phyloP scores from a whole-genome alignment of 2,329 filamentous ascomycete genomes.

The Alternaria postmessia region DNA sequence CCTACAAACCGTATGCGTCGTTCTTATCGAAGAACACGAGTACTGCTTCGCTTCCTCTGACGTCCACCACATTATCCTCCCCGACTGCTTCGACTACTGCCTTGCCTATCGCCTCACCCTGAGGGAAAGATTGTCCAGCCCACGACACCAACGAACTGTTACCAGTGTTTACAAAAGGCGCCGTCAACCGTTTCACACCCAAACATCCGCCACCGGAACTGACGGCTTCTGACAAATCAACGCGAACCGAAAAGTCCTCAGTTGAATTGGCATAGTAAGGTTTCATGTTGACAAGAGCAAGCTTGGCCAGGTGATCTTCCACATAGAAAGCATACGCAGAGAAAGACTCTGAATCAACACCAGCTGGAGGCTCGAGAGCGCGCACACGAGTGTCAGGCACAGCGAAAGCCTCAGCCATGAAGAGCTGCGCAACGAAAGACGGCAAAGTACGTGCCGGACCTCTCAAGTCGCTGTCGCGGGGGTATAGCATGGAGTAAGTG shows the following conservation, averaged over 20 bases:
- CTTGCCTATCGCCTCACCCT: constrained; percentile 10
- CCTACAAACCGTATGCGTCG: constrained; percentile 10
- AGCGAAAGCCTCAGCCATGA: constrained; percentile 17
- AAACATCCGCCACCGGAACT: not conserved
- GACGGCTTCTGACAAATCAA: not conserved
- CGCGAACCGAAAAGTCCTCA: not conserved
- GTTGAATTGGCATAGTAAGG: constrained; percentile 16
- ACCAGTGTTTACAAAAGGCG: constrained; percentile 11
- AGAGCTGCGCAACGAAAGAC: constrained; percentile 16
- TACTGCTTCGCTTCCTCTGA: constrained; percentile 17
- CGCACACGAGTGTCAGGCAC: constrained; percentile 3
- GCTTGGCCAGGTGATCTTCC: constrained; percentile 9
- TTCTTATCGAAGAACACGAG: constrained; percentile 15
- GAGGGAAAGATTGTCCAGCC: constrained; percentile 17
- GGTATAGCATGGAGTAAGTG: constrained; percentile 22
- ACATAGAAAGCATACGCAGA: constrained; percentile 20
- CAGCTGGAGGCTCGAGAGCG: constrained; percentile 1
- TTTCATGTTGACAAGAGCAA: constrained; percentile 21
- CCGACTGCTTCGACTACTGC: constrained; percentile 11
- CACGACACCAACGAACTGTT: constrained; percentile 7
- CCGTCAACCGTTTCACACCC: constrained; percentile 4
- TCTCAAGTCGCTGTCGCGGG: constrained; percentile 15
- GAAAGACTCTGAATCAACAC: constrained; percentile 8
- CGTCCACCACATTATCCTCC: not conserved
- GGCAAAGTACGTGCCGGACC: constrained; percentile 15